Evolutionary conservation across 192 early-diverging fungal species (phyloP), one percentile per base, ranked within the genome.

Genomic region (Backusella psychrophila): DNA sequence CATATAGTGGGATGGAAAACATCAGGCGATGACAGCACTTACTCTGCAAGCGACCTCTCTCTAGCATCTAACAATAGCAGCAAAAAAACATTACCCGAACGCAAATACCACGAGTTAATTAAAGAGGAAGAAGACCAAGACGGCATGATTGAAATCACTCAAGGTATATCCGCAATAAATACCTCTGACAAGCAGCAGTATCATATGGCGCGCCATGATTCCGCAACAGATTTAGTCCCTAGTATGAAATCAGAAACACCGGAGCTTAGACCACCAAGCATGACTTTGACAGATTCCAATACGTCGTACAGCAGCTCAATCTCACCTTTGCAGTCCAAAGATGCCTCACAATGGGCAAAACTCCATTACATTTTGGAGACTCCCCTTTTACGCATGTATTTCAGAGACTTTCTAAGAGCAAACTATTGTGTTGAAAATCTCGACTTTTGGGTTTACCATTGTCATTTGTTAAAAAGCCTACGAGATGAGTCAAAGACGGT

Each of bases 401-500:
- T 93, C 77, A 86, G 87, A 59, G 84, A 83, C 23, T 92, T 89
- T 76, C 80, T 91, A 38, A 85, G 86, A 15, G 86, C 86, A 23
- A 91, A 91, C 71, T 89, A 89, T 44, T 92, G 91, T 74, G 89
- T 91, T 56, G 93, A 94, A 65, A 93, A 94, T 72, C 77, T 91
- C 21, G 81, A 88, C 15, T 94, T 93, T 49, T 89, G 86, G 80
- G 74, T 87, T 0, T 89, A 94, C 41, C 74, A 78, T 69, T 71
- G 71, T 69, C 12, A 81, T 74, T 17, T 88, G 66, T 63, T 87
- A 2, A 73, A 78, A 34, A 73, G 66, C 6, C 14, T 33, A 79
- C 70, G 72, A 84, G 81, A 80, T 72, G 80, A 73, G 76, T 72
- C 74, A 69, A 71, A 75, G 29, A 67, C 29, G 14, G 41, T 75